phyloP scores from a whole-genome alignment of 345 rosid genomes.

The Salix exigua region DNA sequence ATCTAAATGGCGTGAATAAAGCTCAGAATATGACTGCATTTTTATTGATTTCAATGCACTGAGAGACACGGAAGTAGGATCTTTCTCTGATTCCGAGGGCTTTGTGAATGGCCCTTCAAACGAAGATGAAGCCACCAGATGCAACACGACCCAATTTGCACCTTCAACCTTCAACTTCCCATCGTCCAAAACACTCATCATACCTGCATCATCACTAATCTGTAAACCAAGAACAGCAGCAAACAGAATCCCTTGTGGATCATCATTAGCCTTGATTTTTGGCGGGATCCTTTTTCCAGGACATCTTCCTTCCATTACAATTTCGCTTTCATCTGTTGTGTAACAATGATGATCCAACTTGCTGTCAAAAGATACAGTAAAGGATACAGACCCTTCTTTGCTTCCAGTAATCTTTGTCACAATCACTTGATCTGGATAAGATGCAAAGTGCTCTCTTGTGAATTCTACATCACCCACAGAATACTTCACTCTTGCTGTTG shows the following conservation, averaged over 20 bases:
- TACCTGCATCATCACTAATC: conserved; percentile 53
- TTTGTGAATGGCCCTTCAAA: conserved; percentile 71
- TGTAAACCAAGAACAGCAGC: conserved; percentile 66
- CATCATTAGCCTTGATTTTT: conserved; percentile 29
- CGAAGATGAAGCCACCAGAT: conserved; percentile 64
- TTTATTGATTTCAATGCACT: conserved; percentile 38
- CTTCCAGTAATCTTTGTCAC: conserved; percentile 60
- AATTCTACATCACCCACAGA: conserved; percentile 51
- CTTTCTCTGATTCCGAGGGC: conserved; percentile 68
- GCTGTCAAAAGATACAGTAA: conserved; percentile 60
- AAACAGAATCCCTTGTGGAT: conserved; percentile 64
- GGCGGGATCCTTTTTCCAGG: conserved; percentile 68
- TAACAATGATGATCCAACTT: conserved; percentile 49
- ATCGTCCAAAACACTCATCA: conserved; percentile 42
- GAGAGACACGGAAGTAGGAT: conserved; percentile 51
- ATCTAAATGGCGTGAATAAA: not conserved
- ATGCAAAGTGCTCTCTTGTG: conserved; percentile 66
- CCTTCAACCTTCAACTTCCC: conserved; percentile 67
- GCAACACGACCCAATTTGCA: conserved; percentile 68
- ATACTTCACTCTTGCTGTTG: conserved; percentile 60
- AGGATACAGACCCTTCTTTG: conserved; percentile 62
- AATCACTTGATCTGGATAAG: conserved; percentile 73
- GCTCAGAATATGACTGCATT: conserved; percentile 53
- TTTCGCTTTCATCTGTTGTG: conserved; percentile 43
- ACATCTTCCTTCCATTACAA: conserved; percentile 67